These are phyloP conservation scores for Pythium sp. DNA, from an alignment of 352 stramenopile genomes.

Conservation along the genomic window DNA sequence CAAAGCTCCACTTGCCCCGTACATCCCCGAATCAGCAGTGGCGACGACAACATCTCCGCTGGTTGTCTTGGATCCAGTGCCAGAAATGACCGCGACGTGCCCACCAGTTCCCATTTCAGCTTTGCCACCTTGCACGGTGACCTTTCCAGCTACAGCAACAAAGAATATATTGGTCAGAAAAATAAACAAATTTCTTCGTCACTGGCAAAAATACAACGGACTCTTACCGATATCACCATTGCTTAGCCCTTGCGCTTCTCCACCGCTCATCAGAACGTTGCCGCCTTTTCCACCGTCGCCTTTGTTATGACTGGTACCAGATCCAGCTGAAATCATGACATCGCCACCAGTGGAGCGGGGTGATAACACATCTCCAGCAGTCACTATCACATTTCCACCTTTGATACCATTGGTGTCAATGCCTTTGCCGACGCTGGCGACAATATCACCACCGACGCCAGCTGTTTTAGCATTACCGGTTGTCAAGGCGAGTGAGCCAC, in stretches of 20 bases:
- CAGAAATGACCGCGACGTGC: slow-evolving; percentile 41
- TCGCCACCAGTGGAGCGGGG: slow-evolving; percentile 44
- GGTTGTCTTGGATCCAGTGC: slow-evolving; percentile 33
- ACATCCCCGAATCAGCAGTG: slow-evolving; percentile 60
- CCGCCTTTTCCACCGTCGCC: slow-evolving; percentile 57
- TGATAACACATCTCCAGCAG: slow-evolving; percentile 51
- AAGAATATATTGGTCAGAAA: slow-evolving; percentile 11
- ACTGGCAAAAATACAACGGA: background rate
- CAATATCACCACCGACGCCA: slow-evolving; percentile 68
- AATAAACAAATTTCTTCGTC: background rate
- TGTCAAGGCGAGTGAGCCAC: slow-evolving; percentile 65
- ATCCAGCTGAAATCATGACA: slow-evolving; percentile 47
- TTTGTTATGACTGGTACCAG: slow-evolving; percentile 39
- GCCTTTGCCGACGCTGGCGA: slow-evolving; percentile 75
- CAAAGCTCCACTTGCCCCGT: slow-evolving; percentile 73
- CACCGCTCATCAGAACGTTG: slow-evolving; percentile 49
- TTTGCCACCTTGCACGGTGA: slow-evolving; percentile 45
- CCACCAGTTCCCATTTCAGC: slow-evolving; percentile 50
- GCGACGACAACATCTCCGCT: slow-evolving; percentile 62
- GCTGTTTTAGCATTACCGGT: slow-evolving; percentile 76
- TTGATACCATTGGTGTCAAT: slow-evolving; percentile 61
- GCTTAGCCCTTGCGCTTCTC: slow-evolving; percentile 42
- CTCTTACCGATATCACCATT: slow-evolving; percentile 43
- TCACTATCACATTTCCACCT: slow-evolving; percentile 80
- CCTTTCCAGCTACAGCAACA: slow-evolving; percentile 24